Conservation (phyloP, 1,139 yeast species). For the Candida freyschussii region DNA sequence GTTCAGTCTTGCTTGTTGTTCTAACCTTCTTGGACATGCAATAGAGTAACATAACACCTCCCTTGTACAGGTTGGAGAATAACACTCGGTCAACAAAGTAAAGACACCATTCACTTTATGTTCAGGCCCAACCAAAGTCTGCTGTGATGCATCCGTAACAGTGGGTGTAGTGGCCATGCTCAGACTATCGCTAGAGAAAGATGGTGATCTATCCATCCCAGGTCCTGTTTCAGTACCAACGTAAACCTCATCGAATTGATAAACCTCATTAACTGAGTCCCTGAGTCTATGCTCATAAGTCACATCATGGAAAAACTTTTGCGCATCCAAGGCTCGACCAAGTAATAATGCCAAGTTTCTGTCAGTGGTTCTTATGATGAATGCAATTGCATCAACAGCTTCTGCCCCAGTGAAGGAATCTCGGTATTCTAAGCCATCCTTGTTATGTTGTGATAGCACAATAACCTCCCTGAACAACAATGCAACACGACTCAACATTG, state of each 20-base stretch:
- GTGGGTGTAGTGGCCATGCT: slow-evolving; percentile 5
- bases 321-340: slow-evolving; percentile 93
- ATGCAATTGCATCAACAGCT: slow-evolving; percentile 85
- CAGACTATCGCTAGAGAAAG: slow-evolving; percentile 22
- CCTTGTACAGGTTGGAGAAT: slow-evolving; percentile 92
- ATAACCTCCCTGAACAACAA: slow-evolving; percentile 68
- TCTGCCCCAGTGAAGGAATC: slow-evolving; percentile 93
- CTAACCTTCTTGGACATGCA: slow-evolving; percentile 95
- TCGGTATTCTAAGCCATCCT: slow-evolving; percentile 92
- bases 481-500: slow-evolving; percentile 82
- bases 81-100: slow-evolving; percentile 87
- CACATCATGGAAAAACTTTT: slow-evolving; percentile 90
- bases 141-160: slow-evolving; percentile 4
- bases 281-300: slow-evolving; percentile 90
- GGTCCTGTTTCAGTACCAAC: slow-evolving; percentile 13
- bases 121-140: slow-evolving; percentile 13
- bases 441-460: slow-evolving; percentile 71
- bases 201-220: slow-evolving; percentile 21
- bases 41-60: slow-evolving; percentile 87
- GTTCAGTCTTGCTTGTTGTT: slow-evolving; percentile 90
- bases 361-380: slow-evolving; percentile 84
- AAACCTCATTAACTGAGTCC: slow-evolving; percentile 83
- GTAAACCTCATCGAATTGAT: slow-evolving; percentile 66
- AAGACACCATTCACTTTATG: slow-evolving; percentile 79
- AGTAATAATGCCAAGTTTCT: slow-evolving; percentile 81